phyloP scores from a whole-genome alignment of 2,329 filamentous ascomycete species.

The Aspergillus flavus region DNA sequence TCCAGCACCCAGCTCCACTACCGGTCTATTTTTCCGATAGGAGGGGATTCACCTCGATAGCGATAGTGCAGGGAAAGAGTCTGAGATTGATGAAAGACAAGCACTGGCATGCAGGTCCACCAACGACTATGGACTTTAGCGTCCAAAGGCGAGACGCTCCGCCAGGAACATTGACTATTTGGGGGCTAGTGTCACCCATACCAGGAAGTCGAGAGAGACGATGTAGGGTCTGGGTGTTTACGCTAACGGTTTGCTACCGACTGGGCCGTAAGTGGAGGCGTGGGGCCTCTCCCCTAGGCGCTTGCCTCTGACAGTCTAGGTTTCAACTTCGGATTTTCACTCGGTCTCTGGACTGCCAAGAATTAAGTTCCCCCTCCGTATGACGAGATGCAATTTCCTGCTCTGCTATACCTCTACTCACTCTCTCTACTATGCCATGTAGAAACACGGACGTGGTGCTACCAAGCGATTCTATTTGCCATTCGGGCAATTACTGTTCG shows the following conservation, averaged over 20 bases:
- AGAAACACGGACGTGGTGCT: not conserved
- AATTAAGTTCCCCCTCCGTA: not conserved
- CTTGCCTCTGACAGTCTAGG: slow-evolving; percentile 31
- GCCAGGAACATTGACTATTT: slow-evolving; percentile 18
- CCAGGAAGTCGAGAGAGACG: slow-evolving; percentile 13
- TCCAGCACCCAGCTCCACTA: slow-evolving; percentile 12
- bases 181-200: slow-evolving; percentile 17
- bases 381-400: slow-evolving; percentile 5
- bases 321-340: slow-evolving; percentile 28
- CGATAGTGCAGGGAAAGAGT: slow-evolving; percentile 21
- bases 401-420: not conserved
- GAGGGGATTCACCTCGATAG: slow-evolving; percentile 29
- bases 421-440: not conserved
- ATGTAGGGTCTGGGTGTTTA: not conserved
- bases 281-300: slow-evolving; percentile 21
- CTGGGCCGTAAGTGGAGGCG: slow-evolving; percentile 10
- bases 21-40: slow-evolving; percentile 19
- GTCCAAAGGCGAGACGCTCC: slow-evolving; percentile 10
- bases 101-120: slow-evolving; percentile 14
- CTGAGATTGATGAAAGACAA: slow-evolving; percentile 33
- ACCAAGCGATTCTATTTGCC: not conserved
- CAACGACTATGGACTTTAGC: not conserved
- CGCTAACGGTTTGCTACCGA: slow-evolving; percentile 13
- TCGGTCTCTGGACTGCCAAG: slow-evolving; percentile 23
- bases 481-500: not conserved